Evolutionary conservation across 1,284 basidiomycete genomes (phyloP), one percentile per base, ranked within the genome.

Genomic region (Ustilago esculenta): DNA sequence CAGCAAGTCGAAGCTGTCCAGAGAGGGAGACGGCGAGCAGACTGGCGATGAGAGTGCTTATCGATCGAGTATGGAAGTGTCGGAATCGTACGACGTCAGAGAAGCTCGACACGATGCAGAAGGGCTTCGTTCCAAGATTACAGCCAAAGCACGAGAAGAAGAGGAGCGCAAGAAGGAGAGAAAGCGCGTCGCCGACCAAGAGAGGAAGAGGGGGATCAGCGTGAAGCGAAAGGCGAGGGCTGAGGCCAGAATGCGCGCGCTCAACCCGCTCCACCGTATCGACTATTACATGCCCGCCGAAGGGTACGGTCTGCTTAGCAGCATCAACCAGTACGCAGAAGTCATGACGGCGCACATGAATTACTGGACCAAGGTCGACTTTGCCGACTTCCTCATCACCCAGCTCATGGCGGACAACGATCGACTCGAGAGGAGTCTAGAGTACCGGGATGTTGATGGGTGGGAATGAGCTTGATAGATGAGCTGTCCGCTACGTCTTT

Each of bases 331-430:
- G 40, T 75, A 75, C 25, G 35, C 66, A 2, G 76, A 80, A 21
- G 71, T 80, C 58, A 59, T 80, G 43, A 75, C 67, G 23, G 63
- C 72, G 0, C 77, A 80, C 35, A 70, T 74, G 67, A 69, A 58
- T 46, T 81, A 81, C 59, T 81, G 79, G 79, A 65, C 65, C 20
- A 68, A 63, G 29, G 29, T 57, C 7, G 45, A 66, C 25, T 79
- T 81, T 40, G 72, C 76, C 58, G 72, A 71, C 43, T 78, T 79
- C 30, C 58, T 80, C 17, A 64, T 81, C 30, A 61, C 67, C 1
- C 76, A 79, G 60, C 56, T 79, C 32, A 58, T 78, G 51, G 51
- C 66, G 15, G 55, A 58, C 36, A 48, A 50, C 41, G 51, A 61
- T n/a, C 60, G 56, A 12, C 48, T 70, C 1, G 67, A 70, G 14